These are phyloP conservation scores for Nymphaea colorata DNA, from an alignment of 164 flowering plant genomes.

Conservation along the genomic window DNA sequence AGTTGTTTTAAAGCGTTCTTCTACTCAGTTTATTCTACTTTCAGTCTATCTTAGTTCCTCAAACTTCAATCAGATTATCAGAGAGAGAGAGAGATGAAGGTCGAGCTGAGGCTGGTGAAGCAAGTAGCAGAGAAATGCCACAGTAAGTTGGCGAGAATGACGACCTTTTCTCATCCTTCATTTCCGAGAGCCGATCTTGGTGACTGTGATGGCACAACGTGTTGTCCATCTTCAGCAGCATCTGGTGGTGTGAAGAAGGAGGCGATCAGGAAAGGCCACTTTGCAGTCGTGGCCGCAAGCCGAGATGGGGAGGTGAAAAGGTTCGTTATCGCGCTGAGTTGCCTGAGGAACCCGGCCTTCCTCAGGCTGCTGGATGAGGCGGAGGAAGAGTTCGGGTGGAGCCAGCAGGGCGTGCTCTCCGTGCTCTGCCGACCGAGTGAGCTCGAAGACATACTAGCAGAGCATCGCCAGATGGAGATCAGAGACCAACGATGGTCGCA, in stretches of 20 bases:
- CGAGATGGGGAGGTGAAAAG: slow-evolving; percentile 28
- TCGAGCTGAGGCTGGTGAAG: too few relatives aligned
- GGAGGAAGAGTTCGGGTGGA: slow-evolving; percentile 53
- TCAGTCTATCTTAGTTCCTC: too few relatives aligned
- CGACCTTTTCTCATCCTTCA: too few relatives aligned
- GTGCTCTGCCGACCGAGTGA: slow-evolving; percentile 42
- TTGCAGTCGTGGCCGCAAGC: slow-evolving; percentile 36
- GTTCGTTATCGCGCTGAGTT: slow-evolving; percentile 34
- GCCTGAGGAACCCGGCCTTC: slow-evolving; percentile 29
- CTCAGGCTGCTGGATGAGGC: slow-evolving; percentile 39
- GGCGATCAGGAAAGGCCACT: slow-evolving; percentile 64
- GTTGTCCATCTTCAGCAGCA: too few relatives aligned
- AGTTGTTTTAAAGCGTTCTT: too few relatives aligned
- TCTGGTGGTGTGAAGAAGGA: background rate
- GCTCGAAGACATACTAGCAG: slow-evolving; percentile 35
- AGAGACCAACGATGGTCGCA: background rate
- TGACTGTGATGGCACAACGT: too few relatives aligned
- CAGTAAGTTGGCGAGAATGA: too few relatives aligned
- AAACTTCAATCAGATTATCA: too few relatives aligned
- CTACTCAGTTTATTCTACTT: too few relatives aligned
- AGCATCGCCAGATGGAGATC: slow-evolving; percentile 7
- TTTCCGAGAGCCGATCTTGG: too few relatives aligned
- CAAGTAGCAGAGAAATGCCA: too few relatives aligned
- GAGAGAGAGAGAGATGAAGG: too few relatives aligned
- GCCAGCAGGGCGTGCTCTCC: slow-evolving; percentile 45